These are phyloP conservation scores for Heliamphora pulchella DNA, from an alignment of 179 eudicot genomes.

Conservation along the genomic window DNA sequence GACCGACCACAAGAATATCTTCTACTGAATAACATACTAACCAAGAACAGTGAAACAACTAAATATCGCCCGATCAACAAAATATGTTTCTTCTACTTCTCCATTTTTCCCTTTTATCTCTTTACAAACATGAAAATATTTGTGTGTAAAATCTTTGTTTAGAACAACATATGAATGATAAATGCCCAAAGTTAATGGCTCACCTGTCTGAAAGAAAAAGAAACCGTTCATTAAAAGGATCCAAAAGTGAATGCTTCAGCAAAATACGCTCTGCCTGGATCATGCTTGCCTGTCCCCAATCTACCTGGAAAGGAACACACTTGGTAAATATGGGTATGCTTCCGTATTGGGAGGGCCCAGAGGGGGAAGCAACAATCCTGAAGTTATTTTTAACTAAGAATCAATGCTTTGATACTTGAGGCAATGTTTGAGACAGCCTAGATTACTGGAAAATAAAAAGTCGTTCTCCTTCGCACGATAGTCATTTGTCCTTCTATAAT, in stretches of 20 bases:
- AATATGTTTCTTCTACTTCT: not conserved
- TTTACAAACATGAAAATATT: not conserved
- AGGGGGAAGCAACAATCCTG: not conserved
- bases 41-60: not conserved
- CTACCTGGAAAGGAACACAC: conserved; percentile 53
- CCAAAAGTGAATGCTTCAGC: conserved; percentile 62
- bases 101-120: not conserved
- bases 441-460: not conserved
- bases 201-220: conserved; percentile 88
- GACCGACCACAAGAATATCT: not conserved
- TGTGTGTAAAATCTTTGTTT: not conserved
- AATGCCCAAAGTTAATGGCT: conserved; percentile 18
- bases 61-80: not conserved
- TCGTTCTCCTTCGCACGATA: not conserved
- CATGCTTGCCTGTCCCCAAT: conserved; percentile 97
- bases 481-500: not conserved
- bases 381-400: not conserved
- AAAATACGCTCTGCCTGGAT: conserved; percentile 82
- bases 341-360: not conserved
- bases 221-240: conserved; percentile 66
- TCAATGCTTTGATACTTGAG: not conserved
- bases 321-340: conserved; percentile 11
- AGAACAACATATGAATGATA: not conserved
- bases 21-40: not conserved
- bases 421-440: not conserved